Base-by-base conservation (phyloP, 1,284 basidiomycete genomes). In the Agroathelia rolfsii region DNA sequence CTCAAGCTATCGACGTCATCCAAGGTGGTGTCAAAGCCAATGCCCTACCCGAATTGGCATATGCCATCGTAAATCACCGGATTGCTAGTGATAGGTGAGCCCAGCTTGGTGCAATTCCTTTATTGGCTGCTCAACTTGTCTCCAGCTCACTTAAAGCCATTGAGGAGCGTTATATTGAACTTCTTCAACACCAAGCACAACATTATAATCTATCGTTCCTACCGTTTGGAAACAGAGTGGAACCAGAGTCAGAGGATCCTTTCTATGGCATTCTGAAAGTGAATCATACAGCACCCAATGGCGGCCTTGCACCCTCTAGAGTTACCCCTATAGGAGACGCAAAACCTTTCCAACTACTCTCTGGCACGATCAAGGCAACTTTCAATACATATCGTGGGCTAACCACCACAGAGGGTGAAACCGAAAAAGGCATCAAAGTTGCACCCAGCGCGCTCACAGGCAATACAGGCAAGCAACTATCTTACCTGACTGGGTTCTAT, bases 21-120 rank as follows among this genome's bases (percentile, higher is more conserved):
- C 48, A 59, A 5, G 80, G 79, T 3, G 80, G 81, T n/a, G 72
- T 80, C 25, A 83, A 84, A 55, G 59, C 64, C 32, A 78, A 77
- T 41, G 73, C 73, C 2, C 58, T 77, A 1, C 75, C 74, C 1
- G 74, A 77, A 50, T 55, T 56, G 36, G 66, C 66, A 1, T 63
- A 54, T 41, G 70, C 70, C 5, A 49, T 71, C 13, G 59, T 78
- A 33, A 76, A 81, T 43, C 74, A 76, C 43, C 68, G 76, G 9
- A 71, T 79, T 37, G 62, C 67, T 5, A 64, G 64, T 12, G 50
- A 56, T 16, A 68, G 66, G 65, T 66, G n/a, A n/a, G n/a, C n/a
- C n/a, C n/a, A n/a, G n/a, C n/a, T n/a, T n/a, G n/a, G n/a, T 35
- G 7, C 6, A 11, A 14, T 14, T 9, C 8, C 8, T 14, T 8